Evolutionary conservation across 306 rosid species (phyloP).

Genomic region (Fragaria nilgerrensis): DNA sequence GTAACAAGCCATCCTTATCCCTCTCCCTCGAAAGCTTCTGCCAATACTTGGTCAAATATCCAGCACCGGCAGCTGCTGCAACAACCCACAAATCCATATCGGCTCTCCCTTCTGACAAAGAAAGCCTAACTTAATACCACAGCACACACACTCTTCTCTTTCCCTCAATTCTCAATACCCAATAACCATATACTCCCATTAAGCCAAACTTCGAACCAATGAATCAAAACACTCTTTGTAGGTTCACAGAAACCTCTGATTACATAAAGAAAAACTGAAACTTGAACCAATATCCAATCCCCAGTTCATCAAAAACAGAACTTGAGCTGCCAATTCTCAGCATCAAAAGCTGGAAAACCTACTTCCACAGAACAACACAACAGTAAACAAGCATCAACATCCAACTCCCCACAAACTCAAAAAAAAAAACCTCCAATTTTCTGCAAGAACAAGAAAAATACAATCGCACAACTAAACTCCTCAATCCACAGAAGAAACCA

Average conservation of each 20-base stretch:
- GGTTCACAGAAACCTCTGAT: conserved; percentile 2
- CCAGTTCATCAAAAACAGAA: conserved; percentile 21
- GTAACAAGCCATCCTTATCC: conserved; percentile 25
- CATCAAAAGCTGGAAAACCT: conserved; percentile 13
- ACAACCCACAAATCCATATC: conserved; percentile 85
- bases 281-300: conserved; percentile 1
- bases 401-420: not conserved
- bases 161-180: conserved; percentile 32
- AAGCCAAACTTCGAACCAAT: conserved; percentile 25
- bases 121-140: conserved; percentile 39
- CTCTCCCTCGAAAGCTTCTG: conserved; percentile 31
- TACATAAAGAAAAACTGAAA: not conserved
- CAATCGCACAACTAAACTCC: conserved; percentile 13
- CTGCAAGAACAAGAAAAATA: not conserved
- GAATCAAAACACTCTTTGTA: conserved; percentile 1
- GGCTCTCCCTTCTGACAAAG: conserved; percentile 31
- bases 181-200: conserved; percentile 36
- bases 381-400: conserved; percentile 17
- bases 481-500: conserved; percentile 19
- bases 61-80: conserved; percentile 79
- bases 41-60: conserved; percentile 77
- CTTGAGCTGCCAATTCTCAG: conserved; percentile 22
- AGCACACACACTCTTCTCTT: conserved; percentile 26
- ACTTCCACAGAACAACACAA: conserved; percentile 16
- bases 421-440: not conserved